These are phyloP conservation scores for Aspergillus homomorphus DNA, from an alignment of 495 filamentous ascomycete species.

Conservation along the genomic window DNA sequence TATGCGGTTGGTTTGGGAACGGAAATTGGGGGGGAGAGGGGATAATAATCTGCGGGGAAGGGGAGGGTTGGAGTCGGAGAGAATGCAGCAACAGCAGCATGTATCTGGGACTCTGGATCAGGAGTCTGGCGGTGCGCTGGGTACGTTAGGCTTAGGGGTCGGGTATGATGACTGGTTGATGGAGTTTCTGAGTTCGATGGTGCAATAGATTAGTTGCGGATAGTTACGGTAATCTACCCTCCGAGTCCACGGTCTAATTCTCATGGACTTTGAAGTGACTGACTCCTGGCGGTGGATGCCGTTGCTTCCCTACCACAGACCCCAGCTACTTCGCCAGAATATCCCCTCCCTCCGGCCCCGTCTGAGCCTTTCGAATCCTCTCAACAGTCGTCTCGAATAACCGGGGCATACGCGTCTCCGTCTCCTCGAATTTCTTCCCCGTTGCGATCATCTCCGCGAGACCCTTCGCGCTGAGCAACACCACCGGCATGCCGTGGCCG, in stretches of 20 bases:
- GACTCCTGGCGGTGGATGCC: no score
- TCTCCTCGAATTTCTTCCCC: conserved; percentile 34
- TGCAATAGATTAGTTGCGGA: conserved; percentile 7
- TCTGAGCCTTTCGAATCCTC: conserved; percentile 21
- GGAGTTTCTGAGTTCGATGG: conserved; percentile 2
- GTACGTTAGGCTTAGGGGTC: background rate
- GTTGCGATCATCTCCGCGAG: conserved; percentile 45
- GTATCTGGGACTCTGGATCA: no score
- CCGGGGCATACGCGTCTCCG: conserved; percentile 27
- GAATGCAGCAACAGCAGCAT: background rate
- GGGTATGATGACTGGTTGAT: conserved; percentile 1
- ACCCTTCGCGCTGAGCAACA: conserved; percentile 43
- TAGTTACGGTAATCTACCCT: no score
- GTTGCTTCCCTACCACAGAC: background rate
- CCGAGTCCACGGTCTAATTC: no score
- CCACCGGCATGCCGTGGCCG: conserved; percentile 56
- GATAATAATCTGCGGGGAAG: no score
- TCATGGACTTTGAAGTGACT: no score
- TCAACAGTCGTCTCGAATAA: conserved; percentile 37
- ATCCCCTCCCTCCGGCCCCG: conserved; percentile 27
- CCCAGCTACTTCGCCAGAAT: conserved; percentile 13
- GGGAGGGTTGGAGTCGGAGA: background rate
- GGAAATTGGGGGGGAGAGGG: background rate
- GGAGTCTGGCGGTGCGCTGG: background rate
- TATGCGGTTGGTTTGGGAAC: background rate